These are phyloP conservation scores for Batkoa obscura DNA, from an alignment of 371 early-diverging fungal species.

Conservation along the genomic window DNA sequence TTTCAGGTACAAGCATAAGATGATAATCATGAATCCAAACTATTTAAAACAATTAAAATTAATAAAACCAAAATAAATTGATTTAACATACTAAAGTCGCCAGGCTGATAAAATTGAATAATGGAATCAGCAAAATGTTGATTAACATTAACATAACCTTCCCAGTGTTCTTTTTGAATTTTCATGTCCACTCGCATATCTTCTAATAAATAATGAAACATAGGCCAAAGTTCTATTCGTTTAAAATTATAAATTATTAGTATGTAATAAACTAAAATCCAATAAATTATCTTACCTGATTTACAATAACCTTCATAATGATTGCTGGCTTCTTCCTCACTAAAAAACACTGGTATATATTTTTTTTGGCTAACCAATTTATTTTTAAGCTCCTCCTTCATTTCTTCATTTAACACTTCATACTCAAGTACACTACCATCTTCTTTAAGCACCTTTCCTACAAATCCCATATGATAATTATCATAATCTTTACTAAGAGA, in stretches of 20 bases:
- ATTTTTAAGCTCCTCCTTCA: conserved; percentile 16
- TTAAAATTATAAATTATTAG: background rate
- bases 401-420: conserved; percentile 15
- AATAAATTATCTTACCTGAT: conserved; percentile 28
- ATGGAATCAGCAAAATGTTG: conserved; percentile 67
- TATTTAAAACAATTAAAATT: conserved; percentile 9
- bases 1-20: conserved; percentile 66
- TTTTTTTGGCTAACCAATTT: conserved; percentile 25
- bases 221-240: conserved; percentile 77
- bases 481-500: conserved; percentile 27
- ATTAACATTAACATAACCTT: conserved; percentile 73
- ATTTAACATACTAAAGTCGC: conserved; percentile 56
- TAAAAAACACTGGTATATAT: conserved; percentile 61
- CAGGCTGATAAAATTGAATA: conserved; percentile 42
- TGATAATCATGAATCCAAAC: conserved; percentile 99
- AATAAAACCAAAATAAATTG: background rate
- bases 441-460: conserved; percentile 27
- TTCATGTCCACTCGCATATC: conserved; percentile 45
- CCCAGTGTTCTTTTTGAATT: conserved; percentile 55
- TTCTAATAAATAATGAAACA: conserved; percentile 93
- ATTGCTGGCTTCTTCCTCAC: conserved; percentile 38
- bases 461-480: conserved; percentile 43
- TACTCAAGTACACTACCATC: conserved; percentile 15
- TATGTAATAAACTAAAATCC: background rate
- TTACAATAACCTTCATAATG: conserved; percentile 88